Percentiles rank a stretch among this genome's conserved stretches.
Evolutionary conservation across 192 early-diverging fungal genomes (phyloP).

Genomic region (Oehlia diaphana): DNA sequence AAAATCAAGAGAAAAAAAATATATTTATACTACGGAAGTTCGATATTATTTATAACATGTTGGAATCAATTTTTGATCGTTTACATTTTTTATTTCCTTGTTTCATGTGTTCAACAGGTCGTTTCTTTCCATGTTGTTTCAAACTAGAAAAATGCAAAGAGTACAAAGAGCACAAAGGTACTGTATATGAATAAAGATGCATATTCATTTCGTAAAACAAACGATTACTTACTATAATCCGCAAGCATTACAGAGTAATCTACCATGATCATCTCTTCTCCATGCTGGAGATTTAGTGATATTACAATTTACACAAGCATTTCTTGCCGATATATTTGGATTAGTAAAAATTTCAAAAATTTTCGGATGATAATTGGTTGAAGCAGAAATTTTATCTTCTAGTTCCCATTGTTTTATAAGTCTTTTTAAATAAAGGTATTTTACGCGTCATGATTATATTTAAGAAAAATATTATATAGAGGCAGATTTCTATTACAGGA

Average conservation of each 20-base stretch:
- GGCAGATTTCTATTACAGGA: not conserved
- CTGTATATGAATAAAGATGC: too few relatives aligned
- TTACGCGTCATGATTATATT: not conserved
- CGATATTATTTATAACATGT: too few relatives aligned
- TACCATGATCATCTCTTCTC: conserved; percentile 68
- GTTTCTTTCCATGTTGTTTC: not conserved
- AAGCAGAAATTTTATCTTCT: not conserved
- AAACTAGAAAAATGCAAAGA: not conserved
- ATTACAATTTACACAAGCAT: conserved; percentile 68
- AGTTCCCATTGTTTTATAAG: conserved; percentile 12
- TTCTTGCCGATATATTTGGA: not conserved
- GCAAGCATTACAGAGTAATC: conserved; percentile 88
- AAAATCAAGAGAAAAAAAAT: not conserved
- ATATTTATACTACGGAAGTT: not conserved
- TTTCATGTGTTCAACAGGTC: not conserved
- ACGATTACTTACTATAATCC: conserved; percentile 69
- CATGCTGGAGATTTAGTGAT: conserved; percentile 71
- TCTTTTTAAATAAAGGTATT: not conserved
- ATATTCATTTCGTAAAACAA: too few relatives aligned
- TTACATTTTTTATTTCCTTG: not conserved
- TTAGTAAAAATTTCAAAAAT: conserved; percentile 3
- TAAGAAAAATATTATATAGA: not conserved
- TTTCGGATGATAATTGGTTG: conserved; percentile 1
- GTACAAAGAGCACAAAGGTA: too few relatives aligned
- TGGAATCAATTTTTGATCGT: not conserved